Base-by-base conservation (phyloP, 2,329 filamentous ascomycete genomes). In the Juglanconis juglandina region DNA sequence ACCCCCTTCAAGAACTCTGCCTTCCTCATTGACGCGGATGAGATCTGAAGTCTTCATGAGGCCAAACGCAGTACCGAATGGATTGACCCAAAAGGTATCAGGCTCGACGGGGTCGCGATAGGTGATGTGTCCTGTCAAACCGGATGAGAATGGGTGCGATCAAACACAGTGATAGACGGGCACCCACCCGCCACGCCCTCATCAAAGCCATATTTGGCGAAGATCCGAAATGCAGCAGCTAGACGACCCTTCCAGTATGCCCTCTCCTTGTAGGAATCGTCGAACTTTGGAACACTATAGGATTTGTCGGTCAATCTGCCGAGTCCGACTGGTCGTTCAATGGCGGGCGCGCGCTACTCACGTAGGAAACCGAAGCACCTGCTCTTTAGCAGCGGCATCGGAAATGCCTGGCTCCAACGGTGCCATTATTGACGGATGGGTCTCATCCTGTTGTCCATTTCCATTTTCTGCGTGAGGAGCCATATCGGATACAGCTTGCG, bases 11-110 rank as follows among this genome's bases (percentile, higher is more conserved):
- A 90, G 81, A 32, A 90, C 80, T 32, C 83, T 74, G 2, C 87
- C 87, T 0, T 80, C 70, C 54, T 84, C 77, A 66, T 87, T 79
- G 1, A 90, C 87, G 14, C 81, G 83, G 57, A 90, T 88, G n/a
- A 91, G 77, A 64, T 90, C 67, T 3, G 56, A 63, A 30, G 62
- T 59, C 14, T 61, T 65, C 42, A 66, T 60, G 14, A 62, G 58
- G 8, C 56, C 86, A 0, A 84, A 87, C 0, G 81, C 79, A 59
- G 84, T 87, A 48, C 85, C 85, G 59, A 88, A 86, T 0, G 86
- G 87, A 65, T 89, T 89, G 4, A 89, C 84, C 86, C 86, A 88
- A 73, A 88, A 88, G 0, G 80, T 84, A 2, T 75, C 72, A 0
- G 83, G 82, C 50, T 87, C 81, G 10, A 88, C 80, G 0, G 86